Conservation (phyloP, 495 filamentous ascomycete species). For the Saxispiralis lemnorum region DNA sequence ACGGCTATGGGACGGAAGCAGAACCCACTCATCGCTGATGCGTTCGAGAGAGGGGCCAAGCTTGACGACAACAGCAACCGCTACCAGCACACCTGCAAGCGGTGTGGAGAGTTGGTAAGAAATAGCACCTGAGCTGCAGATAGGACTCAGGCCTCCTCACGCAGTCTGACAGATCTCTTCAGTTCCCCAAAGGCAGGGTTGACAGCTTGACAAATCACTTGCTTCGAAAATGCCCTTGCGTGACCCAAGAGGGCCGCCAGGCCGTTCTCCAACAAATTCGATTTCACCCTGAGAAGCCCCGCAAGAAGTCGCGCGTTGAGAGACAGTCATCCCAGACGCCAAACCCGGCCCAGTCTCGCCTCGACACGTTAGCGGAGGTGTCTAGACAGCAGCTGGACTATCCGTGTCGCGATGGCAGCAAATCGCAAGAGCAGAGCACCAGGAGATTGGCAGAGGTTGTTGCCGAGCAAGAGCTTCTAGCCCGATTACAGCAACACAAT, state of each 20-base stretch:
- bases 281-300: not conserved
- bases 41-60: constrained; percentile 67
- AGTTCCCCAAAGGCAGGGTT: constrained; percentile 66
- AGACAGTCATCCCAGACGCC: too few relatives aligned
- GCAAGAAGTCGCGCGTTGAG: not conserved
- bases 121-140: not conserved
- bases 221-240: constrained; percentile 53
- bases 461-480: not conserved
- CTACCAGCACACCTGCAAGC: constrained; percentile 73
- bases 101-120: constrained; percentile 49
- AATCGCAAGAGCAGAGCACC: too few relatives aligned
- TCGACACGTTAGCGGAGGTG: constrained; percentile 69
- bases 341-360: constrained; percentile 33
- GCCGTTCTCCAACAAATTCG: constrained; percentile 7
- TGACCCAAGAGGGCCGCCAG: constrained; percentile 7
- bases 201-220: constrained; percentile 64
- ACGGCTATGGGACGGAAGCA: constrained; percentile 56
- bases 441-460: too few relatives aligned
- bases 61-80: constrained; percentile 71
- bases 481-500: not conserved
- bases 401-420: not conserved
- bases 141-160: not conserved
- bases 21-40: constrained; percentile 64
- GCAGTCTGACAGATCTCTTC: constrained; percentile 6
- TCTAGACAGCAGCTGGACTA: constrained; percentile 41